Base-by-base conservation (phyloP, 116 monocot species). In the Posidonia oceanica region DNA sequence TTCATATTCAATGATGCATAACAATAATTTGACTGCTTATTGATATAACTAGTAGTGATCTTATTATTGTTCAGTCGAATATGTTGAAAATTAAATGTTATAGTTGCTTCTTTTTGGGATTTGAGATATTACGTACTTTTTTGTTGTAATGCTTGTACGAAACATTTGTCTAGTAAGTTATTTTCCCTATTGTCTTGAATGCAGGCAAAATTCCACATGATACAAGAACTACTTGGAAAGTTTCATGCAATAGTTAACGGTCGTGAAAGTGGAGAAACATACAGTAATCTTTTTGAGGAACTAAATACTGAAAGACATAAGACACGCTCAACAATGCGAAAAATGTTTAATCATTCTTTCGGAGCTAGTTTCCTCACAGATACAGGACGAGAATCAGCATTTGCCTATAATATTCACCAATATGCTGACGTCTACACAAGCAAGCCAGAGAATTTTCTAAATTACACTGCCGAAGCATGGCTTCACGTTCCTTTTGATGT, bases 361-460 rank as follows among this genome's bases (percentile, higher is more conserved):
- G 92, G 97, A 54, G 89, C 89, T 29, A 92, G 87, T 21, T 97
- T 97, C 61, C 85, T 87, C 21, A 85, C 97, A 6, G 97, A 97
- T 75, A 92, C 92, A 59, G 97, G 97, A 22, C 88, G 86, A 61
- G 97, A 97, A 63, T 97, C 92, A 52, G 84, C 89, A 60, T 97
- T 97, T 76, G 72, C 97, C 17, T 97, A 97, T 73, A 75, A 89
- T 74, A 92, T 97, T 56, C 92, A 97, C 78, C 92, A 97, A 39
- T 91, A 89, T 76, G 97, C 97, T 39, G 92, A 97, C 76, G 83
- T 97, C 3, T 97, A 97, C 52, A 97, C 92, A 2, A 97, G 97
- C 67, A 92, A 97, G 62, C 87, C 92, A 2, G 97, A 89, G 61
- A 97, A 97, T 69, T 92, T 97, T 73, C 18, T 92, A 72, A 54